A percentile compares a stretch with the other conserved stretches of the same genome.
Evolutionary conservation across 179 eudicot genomes (phyloP).

Genomic region (Monotropa hypopitys): DNA sequence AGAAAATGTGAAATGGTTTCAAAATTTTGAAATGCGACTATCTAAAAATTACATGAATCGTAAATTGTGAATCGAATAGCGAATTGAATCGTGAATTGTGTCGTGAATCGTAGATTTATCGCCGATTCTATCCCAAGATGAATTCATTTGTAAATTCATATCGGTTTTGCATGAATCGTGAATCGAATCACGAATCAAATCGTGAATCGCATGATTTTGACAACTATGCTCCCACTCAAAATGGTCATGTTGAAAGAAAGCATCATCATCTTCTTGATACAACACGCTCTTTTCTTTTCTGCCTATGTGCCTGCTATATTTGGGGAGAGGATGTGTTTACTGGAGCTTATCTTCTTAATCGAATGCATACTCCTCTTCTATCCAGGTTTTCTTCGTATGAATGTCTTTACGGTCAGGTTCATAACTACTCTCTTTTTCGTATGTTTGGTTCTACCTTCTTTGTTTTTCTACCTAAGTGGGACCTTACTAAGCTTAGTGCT

Average conservation of each 20-base stretch:
- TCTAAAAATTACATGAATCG: too few species aligned
- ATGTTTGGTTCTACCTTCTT: neutral
- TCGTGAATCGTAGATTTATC: too few species aligned
- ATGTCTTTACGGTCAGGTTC: neutral
- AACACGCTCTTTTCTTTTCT: neutral
- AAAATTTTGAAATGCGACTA: too few species aligned
- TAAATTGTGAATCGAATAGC: too few species aligned
- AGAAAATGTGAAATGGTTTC: too few species aligned
- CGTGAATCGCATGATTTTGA: too few species aligned
- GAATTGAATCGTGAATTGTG: too few species aligned
- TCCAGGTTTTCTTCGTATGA: neutral
- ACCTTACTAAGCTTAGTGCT: neutral
- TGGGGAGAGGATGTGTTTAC: neutral
- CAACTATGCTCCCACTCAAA: neutral
- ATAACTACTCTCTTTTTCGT: neutral
- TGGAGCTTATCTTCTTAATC: neutral
- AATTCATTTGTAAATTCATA: too few species aligned
- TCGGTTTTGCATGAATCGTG: neutral
- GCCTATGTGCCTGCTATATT: neutral
- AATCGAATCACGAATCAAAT: too few species aligned
- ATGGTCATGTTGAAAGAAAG: neutral
- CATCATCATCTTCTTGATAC: neutral
- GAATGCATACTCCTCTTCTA: neutral
- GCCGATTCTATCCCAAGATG: too few species aligned
- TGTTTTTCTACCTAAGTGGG: neutral